Evolutionary conservation across 179 eudicot species (phyloP).

Genomic region (Beta lomatogona): DNA sequence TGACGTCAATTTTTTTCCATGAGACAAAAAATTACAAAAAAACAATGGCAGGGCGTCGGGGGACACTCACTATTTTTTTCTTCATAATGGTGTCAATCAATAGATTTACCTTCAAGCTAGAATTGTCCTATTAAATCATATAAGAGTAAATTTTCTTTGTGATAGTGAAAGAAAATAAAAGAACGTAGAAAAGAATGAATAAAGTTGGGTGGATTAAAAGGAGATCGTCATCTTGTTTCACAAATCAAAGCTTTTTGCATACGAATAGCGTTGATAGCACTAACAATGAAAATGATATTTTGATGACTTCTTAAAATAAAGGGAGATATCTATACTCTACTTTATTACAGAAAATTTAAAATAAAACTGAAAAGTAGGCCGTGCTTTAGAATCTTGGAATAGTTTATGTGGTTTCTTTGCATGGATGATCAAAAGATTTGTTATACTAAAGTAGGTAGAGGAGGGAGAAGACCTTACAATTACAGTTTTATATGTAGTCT

Average conservation of each 20-base stretch:
- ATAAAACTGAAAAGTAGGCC: not conserved
- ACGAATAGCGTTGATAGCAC: constrained; percentile 30
- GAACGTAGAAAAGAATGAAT: not conserved
- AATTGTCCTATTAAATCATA: not conserved
- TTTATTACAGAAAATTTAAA: not conserved
- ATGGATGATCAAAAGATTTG: not conserved
- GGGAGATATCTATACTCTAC: not conserved
- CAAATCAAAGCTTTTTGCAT: constrained; percentile 17
- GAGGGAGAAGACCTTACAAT: too few species aligned
- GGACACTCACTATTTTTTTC: too few species aligned
- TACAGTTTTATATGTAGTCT: too few species aligned
- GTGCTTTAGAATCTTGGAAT: constrained; percentile 25
- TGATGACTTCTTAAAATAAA: not conserved
- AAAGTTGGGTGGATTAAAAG: constrained; percentile 17
- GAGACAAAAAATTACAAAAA: too few species aligned
- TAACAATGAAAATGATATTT: constrained; percentile 9
- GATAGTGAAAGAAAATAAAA: constrained; percentile 1
- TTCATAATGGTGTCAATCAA: too few species aligned
- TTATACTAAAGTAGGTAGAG: too few species aligned
- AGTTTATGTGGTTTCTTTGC: not conserved
- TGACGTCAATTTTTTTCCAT: too few species aligned
- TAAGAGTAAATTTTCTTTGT: not conserved
- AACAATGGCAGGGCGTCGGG: too few species aligned
- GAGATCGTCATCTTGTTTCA: constrained; percentile 13
- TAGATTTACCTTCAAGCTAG: not conserved